Evolutionary conservation across 352 stramenopile genomes (phyloP).

Genomic region (Paralagenidium karlingii): DNA sequence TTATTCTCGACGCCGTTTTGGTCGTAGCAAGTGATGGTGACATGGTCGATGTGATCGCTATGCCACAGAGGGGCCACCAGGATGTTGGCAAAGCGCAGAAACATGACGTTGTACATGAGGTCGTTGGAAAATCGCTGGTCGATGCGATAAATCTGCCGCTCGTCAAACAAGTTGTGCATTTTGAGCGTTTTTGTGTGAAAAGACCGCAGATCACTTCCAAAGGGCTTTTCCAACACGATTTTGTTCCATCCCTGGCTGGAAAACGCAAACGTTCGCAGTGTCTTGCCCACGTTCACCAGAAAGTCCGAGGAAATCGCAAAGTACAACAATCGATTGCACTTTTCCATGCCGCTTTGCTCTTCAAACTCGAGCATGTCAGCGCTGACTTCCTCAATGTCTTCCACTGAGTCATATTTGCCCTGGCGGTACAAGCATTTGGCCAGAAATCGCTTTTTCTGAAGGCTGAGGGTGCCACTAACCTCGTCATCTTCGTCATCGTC

Average conservation of each 20-base stretch:
- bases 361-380: slow-evolving; percentile 44
- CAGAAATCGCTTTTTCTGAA: background rate
- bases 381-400: slow-evolving; percentile 58
- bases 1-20: slow-evolving; percentile 92
- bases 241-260: slow-evolving; percentile 88
- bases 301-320: slow-evolving; percentile 95
- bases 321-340: slow-evolving; percentile 89
- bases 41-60: slow-evolving; percentile 90
- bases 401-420: slow-evolving; percentile 76
- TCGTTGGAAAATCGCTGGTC: slow-evolving; percentile 97
- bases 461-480: slow-evolving; percentile 1
- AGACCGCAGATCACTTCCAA: slow-evolving; percentile 91
- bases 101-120: slow-evolving; percentile 97
- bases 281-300: slow-evolving; percentile 88
- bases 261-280: slow-evolving; percentile 87
- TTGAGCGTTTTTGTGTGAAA: slow-evolving; percentile 86
- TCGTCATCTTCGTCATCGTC: slow-evolving; percentile 20
- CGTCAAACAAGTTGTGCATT: slow-evolving; percentile 69
- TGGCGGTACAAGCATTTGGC: slow-evolving; percentile 17
- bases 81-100: slow-evolving; percentile 94
- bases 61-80: slow-evolving; percentile 98
- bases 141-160: slow-evolving; percentile 94
- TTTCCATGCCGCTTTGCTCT: slow-evolving; percentile 27
- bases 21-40: slow-evolving; percentile 97
- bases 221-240: slow-evolving; percentile 98